These are phyloP conservation scores for Delitschia confertaspora DNA, from an alignment of 495 filamentous ascomycete species.

Conservation along the genomic window DNA sequence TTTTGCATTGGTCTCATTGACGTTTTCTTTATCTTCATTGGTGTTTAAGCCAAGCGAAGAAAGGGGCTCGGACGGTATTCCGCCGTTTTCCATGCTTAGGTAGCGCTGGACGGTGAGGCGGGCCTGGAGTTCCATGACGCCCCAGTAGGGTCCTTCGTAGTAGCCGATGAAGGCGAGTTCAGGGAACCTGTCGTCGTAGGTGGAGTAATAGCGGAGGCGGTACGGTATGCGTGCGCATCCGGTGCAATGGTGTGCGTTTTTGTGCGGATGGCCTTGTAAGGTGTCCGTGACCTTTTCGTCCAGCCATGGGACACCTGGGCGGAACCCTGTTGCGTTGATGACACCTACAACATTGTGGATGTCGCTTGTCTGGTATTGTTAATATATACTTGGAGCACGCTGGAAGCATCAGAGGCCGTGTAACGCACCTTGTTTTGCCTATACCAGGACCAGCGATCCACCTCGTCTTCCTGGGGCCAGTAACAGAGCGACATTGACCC, in stretches of 20 bases:
- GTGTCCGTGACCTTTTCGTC: constrained; percentile 43
- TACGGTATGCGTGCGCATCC: constrained; percentile 54
- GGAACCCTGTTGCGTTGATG: constrained; percentile 70
- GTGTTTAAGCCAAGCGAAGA: background rate
- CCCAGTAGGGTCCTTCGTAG: constrained; percentile 81
- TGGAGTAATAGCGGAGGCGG: constrained; percentile 58
- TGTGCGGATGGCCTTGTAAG: constrained; percentile 51
- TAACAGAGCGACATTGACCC: too few relatives aligned
- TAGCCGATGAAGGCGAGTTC: constrained; percentile 75
- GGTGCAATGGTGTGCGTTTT: constrained; percentile 44
- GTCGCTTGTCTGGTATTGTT: constrained; percentile 13
- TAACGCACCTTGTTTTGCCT: too few relatives aligned
- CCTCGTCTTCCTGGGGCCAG: too few relatives aligned
- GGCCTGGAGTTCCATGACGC: constrained; percentile 79
- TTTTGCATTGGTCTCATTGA: background rate
- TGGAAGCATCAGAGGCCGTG: too few relatives aligned
- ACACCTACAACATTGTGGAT: constrained; percentile 55
- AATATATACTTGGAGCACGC: background rate
- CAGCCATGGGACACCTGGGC: too few relatives aligned
- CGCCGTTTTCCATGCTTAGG: constrained; percentile 33
- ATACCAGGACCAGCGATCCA: too few relatives aligned
- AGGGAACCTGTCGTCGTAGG: constrained; percentile 49
- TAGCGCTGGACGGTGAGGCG: constrained; percentile 47
- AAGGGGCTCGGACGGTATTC: background rate
- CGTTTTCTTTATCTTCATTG: background rate